Percentiles rank a stretch among this genome's conserved stretches.
phyloP scores from a whole-genome alignment of 495 filamentous ascomycete species.

The Penicillium antarcticum region DNA sequence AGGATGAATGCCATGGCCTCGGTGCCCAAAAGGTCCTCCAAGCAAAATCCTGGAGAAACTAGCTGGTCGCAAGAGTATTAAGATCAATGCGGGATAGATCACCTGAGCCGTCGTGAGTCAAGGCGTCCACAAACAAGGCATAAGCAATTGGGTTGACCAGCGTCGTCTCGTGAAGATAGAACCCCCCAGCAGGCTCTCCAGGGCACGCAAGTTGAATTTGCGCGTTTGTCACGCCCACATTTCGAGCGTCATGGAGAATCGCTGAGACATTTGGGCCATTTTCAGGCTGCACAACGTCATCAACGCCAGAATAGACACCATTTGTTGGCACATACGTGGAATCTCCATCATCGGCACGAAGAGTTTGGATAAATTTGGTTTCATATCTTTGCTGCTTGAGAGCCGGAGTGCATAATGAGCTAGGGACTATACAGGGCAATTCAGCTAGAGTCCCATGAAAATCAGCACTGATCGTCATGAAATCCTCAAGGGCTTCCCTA shows the following conservation, averaged over 20 bases:
- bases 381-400: constrained; percentile 40
- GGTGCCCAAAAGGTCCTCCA: not conserved
- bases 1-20: not conserved
- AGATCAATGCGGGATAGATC: not conserved
- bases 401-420: not conserved
- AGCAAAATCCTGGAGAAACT: not conserved
- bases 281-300: constrained; percentile 45
- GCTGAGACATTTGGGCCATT: constrained; percentile 33
- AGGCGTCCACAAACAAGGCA: not conserved
- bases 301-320: constrained; percentile 31
- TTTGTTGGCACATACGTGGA: constrained; percentile 43
- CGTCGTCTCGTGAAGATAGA: constrained; percentile 31
- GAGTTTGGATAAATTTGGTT: constrained; percentile 30
- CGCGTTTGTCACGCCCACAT: constrained; percentile 36
- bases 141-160: not conserved
- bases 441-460: not conserved
- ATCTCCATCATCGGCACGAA: constrained; percentile 35
- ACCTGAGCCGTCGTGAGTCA: not conserved
- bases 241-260: constrained; percentile 25
- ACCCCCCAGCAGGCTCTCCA: constrained; percentile 26
- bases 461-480: not conserved
- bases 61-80: not conserved
- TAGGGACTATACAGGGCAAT: not conserved
- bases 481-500: not conserved
- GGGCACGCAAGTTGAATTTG: constrained; percentile 35